Base-by-base conservation (phyloP, 192 early-diverging fungal species). In the Backusella australiensis region DNA sequence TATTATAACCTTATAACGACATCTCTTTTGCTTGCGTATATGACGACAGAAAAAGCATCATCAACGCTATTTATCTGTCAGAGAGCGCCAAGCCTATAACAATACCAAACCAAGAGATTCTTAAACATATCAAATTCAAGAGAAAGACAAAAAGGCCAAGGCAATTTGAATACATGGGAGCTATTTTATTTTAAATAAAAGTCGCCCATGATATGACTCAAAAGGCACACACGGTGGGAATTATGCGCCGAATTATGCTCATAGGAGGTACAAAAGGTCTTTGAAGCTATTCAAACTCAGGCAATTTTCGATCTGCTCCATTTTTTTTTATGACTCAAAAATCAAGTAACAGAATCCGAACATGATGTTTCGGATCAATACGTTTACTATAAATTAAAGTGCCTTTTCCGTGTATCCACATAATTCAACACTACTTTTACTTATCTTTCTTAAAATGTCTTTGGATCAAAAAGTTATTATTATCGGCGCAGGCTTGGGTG, bases 401-500 rank as follows among this genome's bases (percentile, higher is more conserved):
- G 1, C 5, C 26, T 26, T 63, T 26, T 63, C 9, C 11, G 23
- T 29, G 6, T 56, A 9, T 11, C 2, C n/a, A 6, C 21, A 63
- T 29, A 14, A 29, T 29, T 29, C 26, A 26, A 63, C 23, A 23
- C 12, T 29, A 63, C 4, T 11, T 6, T 63, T 56, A 56, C 14
- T 63, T 63, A 63, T 63, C 29, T 14, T 3, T 32, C 19, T 63
- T 29, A 29, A 29, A 26, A 63, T 63, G 56, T 12, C 56, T 26
- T 12, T 26, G 9, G 56, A 68, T 32, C 15, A 75, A 53, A 68
- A 77, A n/a, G 80, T 81, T 3, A 36, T 81, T 1, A 81, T 81
- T 34, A 67, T 77, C 4, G 80, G 80, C 7, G 80, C 71, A 5
- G 80, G 80, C 19, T 32, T 77, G 3, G 67, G 71, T 46, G 79